Base-by-base conservation (phyloP, 2,329 filamentous ascomycete genomes). In the Thielaviopsis populi region DNA sequence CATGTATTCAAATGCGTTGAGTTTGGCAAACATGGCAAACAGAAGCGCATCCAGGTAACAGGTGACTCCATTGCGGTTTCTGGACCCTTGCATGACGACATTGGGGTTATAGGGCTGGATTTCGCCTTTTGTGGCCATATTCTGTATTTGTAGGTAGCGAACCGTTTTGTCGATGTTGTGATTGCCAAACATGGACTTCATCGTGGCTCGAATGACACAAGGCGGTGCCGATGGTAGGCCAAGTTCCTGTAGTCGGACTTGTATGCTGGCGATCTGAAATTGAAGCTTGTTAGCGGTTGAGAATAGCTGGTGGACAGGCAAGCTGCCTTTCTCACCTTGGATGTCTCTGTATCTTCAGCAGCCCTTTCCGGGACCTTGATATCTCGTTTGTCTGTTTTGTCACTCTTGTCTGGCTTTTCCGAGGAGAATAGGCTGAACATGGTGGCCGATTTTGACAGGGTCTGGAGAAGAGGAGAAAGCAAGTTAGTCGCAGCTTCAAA, bases 1-100 rank as follows among this genome's bases (percentile, higher is more conserved):
- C 79, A 97, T 95, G 59, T 88, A 89, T 73, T 97, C 92, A 72
- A 96, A 99, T 68, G 88, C 91, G 68, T 90, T 87, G 43, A 96
- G 79, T 66, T 89, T 86, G 19, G 89, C 88, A 72, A 97, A 97
- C 90, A 99, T 96, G 72, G 92, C 88, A 72, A 96, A 97, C 1
- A 99, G 80, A 24, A 97, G 76, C 0, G 92, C 82, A 72, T 97
- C 94, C 17, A 97, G 78, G 72, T 95, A 97, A 76, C 94, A 99
- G n/a, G 92, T 97, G 42, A 96, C 90, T 59, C 83, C 83, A 54
- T 86, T 81, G 59, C 91, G 81, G 71, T 99, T 99, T 69, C 89
- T 87, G 13, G 94, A 92, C 6, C 94, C 94, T 3, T 89, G 76
- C 77, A 97, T 84, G 64, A 81, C 81, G 7, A 87, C 79, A 62